Percentiles rank a stretch among this genome's conserved stretches.
Evolutionary conservation across 2,329 filamentous ascomycete species (phyloP).

Genomic region (Septoria petroselini): DNA sequence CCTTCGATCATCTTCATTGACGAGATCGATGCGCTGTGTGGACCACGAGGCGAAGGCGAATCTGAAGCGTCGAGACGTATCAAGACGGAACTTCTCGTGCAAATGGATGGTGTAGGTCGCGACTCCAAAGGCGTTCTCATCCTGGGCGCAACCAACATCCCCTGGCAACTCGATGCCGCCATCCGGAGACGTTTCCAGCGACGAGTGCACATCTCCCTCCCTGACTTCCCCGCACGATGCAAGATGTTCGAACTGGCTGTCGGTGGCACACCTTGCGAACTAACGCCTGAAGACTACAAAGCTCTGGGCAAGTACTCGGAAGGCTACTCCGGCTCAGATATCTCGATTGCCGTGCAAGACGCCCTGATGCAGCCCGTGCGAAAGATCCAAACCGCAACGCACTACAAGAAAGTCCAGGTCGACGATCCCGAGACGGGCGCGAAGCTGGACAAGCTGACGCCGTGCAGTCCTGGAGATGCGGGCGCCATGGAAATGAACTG

Average conservation of each 20-base stretch:
- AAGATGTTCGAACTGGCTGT: conserved; percentile 95
- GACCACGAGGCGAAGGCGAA: conserved; percentile 88
- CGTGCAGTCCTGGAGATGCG: conserved; percentile 86
- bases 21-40: conserved; percentile 94
- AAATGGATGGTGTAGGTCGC: conserved; percentile 98
- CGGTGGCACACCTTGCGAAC: conserved; percentile 79
- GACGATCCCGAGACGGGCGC: conserved; percentile 53
- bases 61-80: conserved; percentile 95
- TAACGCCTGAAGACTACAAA: conserved; percentile 74
- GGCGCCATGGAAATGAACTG: conserved; percentile 91
- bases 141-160: conserved; percentile 94
- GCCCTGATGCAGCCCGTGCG: conserved; percentile 96
- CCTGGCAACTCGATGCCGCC: conserved; percentile 95
- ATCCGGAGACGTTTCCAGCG: conserved; percentile 95
- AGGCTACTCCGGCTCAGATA: conserved; percentile 95
- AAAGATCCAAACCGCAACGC: conserved; percentile 94
- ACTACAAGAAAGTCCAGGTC: conserved; percentile 81
- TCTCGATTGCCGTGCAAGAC: conserved; percentile 90
- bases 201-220: conserved; percentile 90
- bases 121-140: conserved; percentile 93
- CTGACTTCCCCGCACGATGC: conserved; percentile 80
- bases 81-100: conserved; percentile 96
- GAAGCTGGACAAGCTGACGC: conserved; percentile 62
- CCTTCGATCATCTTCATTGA: conserved; percentile 99
- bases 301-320: conserved; percentile 78